A percentile compares a stretch with the other conserved stretches of the same genome.
These are phyloP conservation scores for Lodderomyces pseudojiufengensis DNA, from an alignment of 1,139 yeast species.

Conservation along the genomic window DNA sequence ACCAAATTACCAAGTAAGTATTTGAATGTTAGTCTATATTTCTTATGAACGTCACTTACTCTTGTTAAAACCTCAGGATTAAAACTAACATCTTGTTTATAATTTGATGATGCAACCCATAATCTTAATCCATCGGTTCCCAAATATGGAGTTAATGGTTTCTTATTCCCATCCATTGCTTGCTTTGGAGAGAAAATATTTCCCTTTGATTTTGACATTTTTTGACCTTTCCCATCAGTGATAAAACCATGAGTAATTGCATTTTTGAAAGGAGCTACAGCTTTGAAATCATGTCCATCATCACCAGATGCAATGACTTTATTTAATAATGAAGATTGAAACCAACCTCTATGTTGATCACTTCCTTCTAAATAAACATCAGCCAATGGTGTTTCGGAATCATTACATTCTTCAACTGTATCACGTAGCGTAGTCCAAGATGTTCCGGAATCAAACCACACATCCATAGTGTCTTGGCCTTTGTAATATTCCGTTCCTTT, in stretches of 20 bases:
- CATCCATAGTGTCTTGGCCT: conserved; percentile 94
- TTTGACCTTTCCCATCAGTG: conserved; percentile 76
- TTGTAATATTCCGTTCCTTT: conserved; percentile 42
- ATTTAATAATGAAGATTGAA: conserved; percentile 87
- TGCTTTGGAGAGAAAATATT: conserved; percentile 70
- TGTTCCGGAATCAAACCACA: conserved; percentile 98
- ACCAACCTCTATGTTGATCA: conserved; percentile 99
- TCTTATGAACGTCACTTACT: conserved; percentile 77
- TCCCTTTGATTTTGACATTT: conserved; percentile 93
- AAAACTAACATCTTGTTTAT: conserved; percentile 72
- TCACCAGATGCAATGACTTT: conserved; percentile 55
- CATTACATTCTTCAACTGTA: conserved; percentile 17
- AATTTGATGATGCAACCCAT: conserved; percentile 89
- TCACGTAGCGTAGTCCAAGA: conserved; percentile 71
- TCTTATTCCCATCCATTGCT: conserved; percentile 63
- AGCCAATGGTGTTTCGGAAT: conserved; percentile 45
- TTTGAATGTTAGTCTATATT: conserved; percentile 76
- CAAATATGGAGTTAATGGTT: conserved; percentile 55
- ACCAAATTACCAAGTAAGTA: conserved; percentile 75
- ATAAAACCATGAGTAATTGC: conserved; percentile 93
- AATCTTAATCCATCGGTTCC: conserved; percentile 91
- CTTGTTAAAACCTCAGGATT: conserved; percentile 71
- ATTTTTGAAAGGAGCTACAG: conserved; percentile 65
- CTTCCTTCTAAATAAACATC: conserved; percentile 90
- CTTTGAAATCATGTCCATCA: conserved; percentile 26